Conservation (phyloP, 805 yeast genomes). For the Candida pseudofarinosa region DNA sequence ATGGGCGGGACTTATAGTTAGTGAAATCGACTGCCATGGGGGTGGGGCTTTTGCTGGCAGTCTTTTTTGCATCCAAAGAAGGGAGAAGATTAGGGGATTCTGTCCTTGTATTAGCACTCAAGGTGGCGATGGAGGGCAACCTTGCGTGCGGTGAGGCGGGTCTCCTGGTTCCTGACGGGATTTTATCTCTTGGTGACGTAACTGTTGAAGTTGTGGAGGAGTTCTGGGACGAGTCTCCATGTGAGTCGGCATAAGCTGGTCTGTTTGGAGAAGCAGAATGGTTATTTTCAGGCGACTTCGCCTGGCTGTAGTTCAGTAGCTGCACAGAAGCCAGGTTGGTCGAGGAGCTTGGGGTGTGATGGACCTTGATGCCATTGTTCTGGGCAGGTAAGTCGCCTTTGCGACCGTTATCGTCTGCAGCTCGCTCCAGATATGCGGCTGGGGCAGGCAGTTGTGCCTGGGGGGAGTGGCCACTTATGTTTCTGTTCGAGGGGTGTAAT, state of each 20-base stretch:
- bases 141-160: not conserved
- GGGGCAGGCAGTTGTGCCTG: slow-evolving; percentile 1
- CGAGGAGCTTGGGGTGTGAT: not conserved
- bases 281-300: not conserved
- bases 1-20: slow-evolving; percentile 6
- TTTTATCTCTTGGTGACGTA: slow-evolving; percentile 2
- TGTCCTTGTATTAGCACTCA: not conserved
- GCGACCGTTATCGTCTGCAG: too few species aligned
- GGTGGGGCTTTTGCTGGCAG: slow-evolving; percentile 4
- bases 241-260: not conserved
- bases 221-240: not conserved
- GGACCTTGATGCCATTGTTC: not conserved
- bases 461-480: not conserved
- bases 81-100: not conserved
- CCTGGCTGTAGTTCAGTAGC: not conserved
- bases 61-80: not conserved
- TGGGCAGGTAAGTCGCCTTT: not conserved
- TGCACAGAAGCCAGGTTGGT: not conserved
- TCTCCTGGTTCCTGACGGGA: not conserved
- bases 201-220: not conserved
- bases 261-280: not conserved
- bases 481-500: not conserved
- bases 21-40: slow-evolving; percentile 29
- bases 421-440: slow-evolving; percentile 1
- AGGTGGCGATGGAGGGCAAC: not conserved